These are phyloP conservation scores for Naganishia antarctica DNA, from an alignment of 768 basidiomycete species.

Conservation along the genomic window DNA sequence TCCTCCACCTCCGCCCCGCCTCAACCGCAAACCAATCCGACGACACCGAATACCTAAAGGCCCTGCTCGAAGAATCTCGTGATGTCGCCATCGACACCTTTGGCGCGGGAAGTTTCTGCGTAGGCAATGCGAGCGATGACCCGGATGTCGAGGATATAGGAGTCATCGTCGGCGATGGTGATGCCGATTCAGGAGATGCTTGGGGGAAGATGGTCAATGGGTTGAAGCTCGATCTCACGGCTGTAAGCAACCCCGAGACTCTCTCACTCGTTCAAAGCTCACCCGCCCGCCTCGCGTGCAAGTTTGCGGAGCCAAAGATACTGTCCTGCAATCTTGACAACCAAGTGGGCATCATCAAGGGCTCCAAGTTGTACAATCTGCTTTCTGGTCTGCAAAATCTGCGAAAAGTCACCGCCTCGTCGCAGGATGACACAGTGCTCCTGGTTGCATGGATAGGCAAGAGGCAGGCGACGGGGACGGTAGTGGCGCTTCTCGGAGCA, in stretches of 20 bases:
- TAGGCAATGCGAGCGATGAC: conserved; percentile 6
- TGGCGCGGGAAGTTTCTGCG: conserved; percentile 10
- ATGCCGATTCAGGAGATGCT: not conserved
- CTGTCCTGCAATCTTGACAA: not conserved
- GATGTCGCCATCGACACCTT: not conserved
- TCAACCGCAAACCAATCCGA: not conserved
- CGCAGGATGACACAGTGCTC: conserved; percentile 4
- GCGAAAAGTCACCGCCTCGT: not conserved
- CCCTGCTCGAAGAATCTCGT: not conserved
- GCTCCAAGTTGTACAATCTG: conserved; percentile 9
- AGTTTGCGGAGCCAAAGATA: not conserved
- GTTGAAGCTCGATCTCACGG: not conserved
- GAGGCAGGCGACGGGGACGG: not conserved
- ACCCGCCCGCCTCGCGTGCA: too few species aligned
- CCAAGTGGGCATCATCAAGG: conserved; percentile 4
- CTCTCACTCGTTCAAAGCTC: too few species aligned
- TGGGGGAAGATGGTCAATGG: not conserved
- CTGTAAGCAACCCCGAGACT: too few species aligned
- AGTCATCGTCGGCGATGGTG: not conserved
- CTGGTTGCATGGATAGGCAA: conserved; percentile 6
- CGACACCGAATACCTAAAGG: not conserved
- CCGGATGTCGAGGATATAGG: conserved; percentile 6
- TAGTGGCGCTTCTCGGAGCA: not conserved
- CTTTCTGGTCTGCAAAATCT: not conserved
- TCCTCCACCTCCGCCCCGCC: not conserved